phyloP scores from a whole-genome alignment of 2,329 filamentous ascomycete species.

The Trichoderma breve region DNA sequence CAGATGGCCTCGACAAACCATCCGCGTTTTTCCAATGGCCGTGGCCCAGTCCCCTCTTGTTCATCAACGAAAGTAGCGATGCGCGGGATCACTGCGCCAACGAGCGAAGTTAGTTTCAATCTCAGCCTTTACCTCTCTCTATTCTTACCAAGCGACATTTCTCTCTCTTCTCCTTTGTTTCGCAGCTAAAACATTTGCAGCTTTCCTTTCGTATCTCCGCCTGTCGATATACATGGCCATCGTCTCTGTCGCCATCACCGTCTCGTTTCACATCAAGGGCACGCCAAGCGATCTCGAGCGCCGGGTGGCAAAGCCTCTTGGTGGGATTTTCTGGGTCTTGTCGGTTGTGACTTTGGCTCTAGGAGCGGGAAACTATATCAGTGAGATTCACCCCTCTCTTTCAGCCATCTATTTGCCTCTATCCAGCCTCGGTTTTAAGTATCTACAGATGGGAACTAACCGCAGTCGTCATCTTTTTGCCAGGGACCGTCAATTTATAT shows the following conservation, averaged over 20 bases:
- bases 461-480: background rate
- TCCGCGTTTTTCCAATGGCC: slow-evolving; percentile 60
- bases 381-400: slow-evolving; percentile 39
- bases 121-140: too few relatives aligned
- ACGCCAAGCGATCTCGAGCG: slow-evolving; percentile 69
- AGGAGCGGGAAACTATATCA: slow-evolving; percentile 85
- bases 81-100: slow-evolving; percentile 78
- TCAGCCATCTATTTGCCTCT: background rate
- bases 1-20: slow-evolving; percentile 29
- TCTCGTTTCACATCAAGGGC: slow-evolving; percentile 86
- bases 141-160: background rate
- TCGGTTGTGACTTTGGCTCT: slow-evolving; percentile 72
- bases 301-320: slow-evolving; percentile 77
- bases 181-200: slow-evolving; percentile 31
- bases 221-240: slow-evolving; percentile 88
- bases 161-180: background rate
- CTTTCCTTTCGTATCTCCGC: slow-evolving; percentile 87
- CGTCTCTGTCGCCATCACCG: slow-evolving; percentile 82
- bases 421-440: background rate
- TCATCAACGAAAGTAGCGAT: slow-evolving; percentile 72
- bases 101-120: slow-evolving; percentile 57
- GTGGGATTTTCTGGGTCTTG: slow-evolving; percentile 83
- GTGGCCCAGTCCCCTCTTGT: slow-evolving; percentile 64
- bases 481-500: slow-evolving; percentile 74
- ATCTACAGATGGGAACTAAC: background rate